These are phyloP conservation scores for Ceratobasidium sp. DNA, from an alignment of 1,284 basidiomycete genomes.

Conservation along the genomic window DNA sequence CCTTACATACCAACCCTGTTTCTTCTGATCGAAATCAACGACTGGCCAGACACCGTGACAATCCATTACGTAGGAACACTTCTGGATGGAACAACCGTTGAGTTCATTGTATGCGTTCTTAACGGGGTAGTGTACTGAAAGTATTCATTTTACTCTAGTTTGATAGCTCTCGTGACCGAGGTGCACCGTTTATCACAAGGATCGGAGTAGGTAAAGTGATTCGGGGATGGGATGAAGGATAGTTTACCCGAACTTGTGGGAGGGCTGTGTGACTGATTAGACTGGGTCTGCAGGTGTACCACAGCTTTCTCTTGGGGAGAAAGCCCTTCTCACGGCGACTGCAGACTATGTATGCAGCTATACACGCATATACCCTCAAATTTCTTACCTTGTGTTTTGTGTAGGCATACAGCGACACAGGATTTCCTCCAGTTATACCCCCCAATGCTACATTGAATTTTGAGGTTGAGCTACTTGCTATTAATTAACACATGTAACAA, in stretches of 20 bases:
- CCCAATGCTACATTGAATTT: constrained; percentile 49
- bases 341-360: constrained; percentile 70
- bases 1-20: constrained; percentile 49
- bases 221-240: constrained; percentile 92
- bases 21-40: constrained; percentile 43
- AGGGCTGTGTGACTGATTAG: no score
- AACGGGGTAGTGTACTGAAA: no score
- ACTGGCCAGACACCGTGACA: constrained; percentile 60
- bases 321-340: constrained; percentile 73
- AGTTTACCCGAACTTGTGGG: constrained; percentile 50
- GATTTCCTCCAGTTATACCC: constrained; percentile 47
- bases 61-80: constrained; percentile 82
- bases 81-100: constrained; percentile 59
- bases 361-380: neutral
- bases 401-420: constrained; percentile 47
- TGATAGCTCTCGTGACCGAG: constrained; percentile 56
- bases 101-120: no score
- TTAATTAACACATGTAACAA: constrained; percentile 45
- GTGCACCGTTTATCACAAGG: constrained; percentile 72
- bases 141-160: constrained; percentile 45
- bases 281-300: constrained; percentile 65
- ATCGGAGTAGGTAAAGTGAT: constrained; percentile 88
- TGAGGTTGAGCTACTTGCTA: constrained; percentile 48
- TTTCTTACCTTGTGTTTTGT: constrained; percentile 1
- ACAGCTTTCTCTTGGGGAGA: constrained; percentile 80